phyloP scores from a whole-genome alignment of 305 asterid species.

The Solanum chacoense region DNA sequence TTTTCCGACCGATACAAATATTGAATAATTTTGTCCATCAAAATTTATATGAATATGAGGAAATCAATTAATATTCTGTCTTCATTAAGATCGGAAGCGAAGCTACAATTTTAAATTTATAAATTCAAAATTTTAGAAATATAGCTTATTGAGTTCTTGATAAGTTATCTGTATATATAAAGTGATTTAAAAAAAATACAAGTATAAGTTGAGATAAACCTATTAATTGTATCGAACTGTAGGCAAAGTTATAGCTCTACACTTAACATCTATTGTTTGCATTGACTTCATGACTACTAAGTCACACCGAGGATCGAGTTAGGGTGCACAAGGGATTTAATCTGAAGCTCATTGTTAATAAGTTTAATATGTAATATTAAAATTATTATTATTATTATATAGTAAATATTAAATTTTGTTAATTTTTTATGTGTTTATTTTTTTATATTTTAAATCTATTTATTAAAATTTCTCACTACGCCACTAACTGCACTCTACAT shows the following conservation, averaged over 20 bases:
- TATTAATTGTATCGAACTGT: not conserved
- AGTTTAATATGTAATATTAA: not conserved
- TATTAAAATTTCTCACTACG: not conserved
- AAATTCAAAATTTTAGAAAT: not conserved
- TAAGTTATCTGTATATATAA: not conserved
- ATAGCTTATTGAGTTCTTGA: accelerated
- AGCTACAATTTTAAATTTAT: not conserved
- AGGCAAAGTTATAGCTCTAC: not conserved
- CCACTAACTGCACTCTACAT: accelerated
- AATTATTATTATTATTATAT: too few relatives aligned
- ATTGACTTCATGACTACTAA: not conserved
- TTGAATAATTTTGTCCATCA: not conserved
- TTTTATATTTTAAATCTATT: not conserved
- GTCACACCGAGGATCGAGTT: too few relatives aligned
- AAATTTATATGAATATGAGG: not conserved
- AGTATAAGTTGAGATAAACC: not conserved
- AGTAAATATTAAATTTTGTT: not conserved
- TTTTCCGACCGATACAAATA: not conserved
- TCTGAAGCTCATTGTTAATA: too few relatives aligned
- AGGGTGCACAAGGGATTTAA: too few relatives aligned
- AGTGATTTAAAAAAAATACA: not conserved
- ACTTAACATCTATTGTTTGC: not conserved
- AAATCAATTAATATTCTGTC: too few relatives aligned
- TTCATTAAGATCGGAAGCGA: not conserved
- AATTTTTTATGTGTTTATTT: not conserved